Conservation (phyloP, 192 early-diverging fungal genomes). For the Gigaspora rosea region DNA sequence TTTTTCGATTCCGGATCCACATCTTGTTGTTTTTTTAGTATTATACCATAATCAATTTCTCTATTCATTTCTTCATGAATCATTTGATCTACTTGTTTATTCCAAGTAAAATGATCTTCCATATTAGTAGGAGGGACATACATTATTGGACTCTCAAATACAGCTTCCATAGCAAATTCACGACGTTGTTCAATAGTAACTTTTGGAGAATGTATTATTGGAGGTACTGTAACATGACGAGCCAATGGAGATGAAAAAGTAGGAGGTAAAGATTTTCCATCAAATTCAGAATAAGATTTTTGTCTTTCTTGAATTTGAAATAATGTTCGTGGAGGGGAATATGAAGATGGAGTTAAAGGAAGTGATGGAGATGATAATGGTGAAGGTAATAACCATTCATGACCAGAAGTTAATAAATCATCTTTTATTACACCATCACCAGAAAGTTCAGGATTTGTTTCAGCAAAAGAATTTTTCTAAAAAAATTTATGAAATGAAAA, state of each 20-base stretch:
- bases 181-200: conserved; percentile 18
- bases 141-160: conserved; percentile 26
- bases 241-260: conserved; percentile 23
- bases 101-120: conserved; percentile 30
- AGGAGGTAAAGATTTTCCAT: not conserved
- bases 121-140: conserved; percentile 14
- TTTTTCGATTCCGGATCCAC: conserved; percentile 10
- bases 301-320: not conserved
- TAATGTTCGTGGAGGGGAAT: too few species aligned
- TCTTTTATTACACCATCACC: conserved; percentile 6
- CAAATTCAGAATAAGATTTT: conserved; percentile 15
- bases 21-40: conserved; percentile 9
- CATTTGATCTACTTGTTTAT: conserved; percentile 33
- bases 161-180: conserved; percentile 24
- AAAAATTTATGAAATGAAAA: not conserved
- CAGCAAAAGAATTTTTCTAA: conserved; percentile 24
- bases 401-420: not conserved
- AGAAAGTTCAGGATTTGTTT: conserved; percentile 16
- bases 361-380: conserved; percentile 6
- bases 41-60: conserved; percentile 37
- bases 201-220: not conserved
- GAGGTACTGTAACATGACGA: conserved; percentile 1
- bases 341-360: not conserved
- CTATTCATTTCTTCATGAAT: conserved; percentile 34
- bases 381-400: conserved; percentile 33